These are phyloP conservation scores for Ceratocystis colombiana DNA, from an alignment of 2,329 filamentous ascomycete genomes.

Conservation along the genomic window DNA sequence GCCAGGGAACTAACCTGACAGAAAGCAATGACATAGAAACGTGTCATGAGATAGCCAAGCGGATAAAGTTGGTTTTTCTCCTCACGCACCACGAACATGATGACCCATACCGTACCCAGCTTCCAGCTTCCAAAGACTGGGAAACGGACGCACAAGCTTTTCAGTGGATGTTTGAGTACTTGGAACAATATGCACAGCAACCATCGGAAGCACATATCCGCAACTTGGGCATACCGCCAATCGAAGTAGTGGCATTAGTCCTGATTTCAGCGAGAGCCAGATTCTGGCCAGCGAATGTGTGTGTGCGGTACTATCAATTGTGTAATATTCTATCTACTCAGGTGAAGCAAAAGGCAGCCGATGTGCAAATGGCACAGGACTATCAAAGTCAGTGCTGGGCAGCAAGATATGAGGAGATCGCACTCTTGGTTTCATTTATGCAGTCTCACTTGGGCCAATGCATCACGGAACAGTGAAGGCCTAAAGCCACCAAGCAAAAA, in stretches of 20 bases:
- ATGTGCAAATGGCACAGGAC: not conserved
- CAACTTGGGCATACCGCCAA: not conserved
- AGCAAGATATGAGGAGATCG: not conserved
- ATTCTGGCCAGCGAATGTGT: not conserved
- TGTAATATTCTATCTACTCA: not conserved
- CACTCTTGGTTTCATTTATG: not conserved
- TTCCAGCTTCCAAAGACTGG: not conserved
- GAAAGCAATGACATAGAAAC: not conserved
- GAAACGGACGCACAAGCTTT: not conserved
- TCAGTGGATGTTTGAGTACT: not conserved
- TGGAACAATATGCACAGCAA: not conserved
- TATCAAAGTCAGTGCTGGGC: not conserved
- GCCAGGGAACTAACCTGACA: not conserved
- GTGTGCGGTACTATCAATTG: not conserved
- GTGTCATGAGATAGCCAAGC: not conserved
- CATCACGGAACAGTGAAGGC: not conserved
- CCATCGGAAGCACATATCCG: no score
- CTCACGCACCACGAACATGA: not conserved
- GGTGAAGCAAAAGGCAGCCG: no score
- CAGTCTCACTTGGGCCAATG: not conserved
- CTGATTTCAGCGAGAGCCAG: not conserved
- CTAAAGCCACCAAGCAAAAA: not conserved
- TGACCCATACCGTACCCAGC: not conserved
- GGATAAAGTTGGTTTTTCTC: not conserved
- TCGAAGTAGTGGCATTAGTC: not conserved